Percentiles rank a stretch among this genome's conserved stretches.
phyloP scores from a whole-genome alignment of 1,284 basidiomycete species.

The Hemileccinum hortonii region DNA sequence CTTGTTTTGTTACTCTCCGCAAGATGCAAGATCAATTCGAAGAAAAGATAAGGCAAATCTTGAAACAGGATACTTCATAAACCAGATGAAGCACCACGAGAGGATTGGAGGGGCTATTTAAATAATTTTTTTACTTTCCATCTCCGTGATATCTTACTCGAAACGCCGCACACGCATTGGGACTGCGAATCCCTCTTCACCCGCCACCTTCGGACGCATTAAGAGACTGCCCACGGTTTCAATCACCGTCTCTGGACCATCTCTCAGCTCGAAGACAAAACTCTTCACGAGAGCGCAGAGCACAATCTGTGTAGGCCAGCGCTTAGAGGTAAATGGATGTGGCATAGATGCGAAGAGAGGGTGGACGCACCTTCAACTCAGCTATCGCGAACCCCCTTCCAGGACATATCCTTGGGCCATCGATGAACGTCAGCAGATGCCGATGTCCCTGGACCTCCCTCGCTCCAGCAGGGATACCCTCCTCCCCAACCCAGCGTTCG shows the following conservation, averaged over 20 bases:
- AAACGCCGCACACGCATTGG: conserved; percentile 40
- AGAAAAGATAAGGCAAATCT: no score
- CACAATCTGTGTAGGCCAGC: conserved; percentile 37
- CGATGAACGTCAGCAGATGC: conserved; percentile 31
- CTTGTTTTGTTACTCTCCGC: no score
- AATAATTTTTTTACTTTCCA: no score
- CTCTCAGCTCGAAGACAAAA: conserved; percentile 45
- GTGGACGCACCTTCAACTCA: conserved; percentile 29
- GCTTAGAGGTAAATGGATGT: no score
- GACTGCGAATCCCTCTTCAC: conserved; percentile 40
- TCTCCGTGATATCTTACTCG: conserved; percentile 4
- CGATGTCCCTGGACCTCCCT: conserved; percentile 27
- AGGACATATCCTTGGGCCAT: conserved; percentile 33
- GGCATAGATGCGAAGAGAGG: no score
- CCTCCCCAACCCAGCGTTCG: conserved; percentile 39
- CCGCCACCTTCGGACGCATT: conserved; percentile 44
- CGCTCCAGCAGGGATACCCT: conserved; percentile 18
- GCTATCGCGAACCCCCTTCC: conserved; percentile 34
- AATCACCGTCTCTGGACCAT: conserved; percentile 42
- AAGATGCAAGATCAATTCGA: no score
- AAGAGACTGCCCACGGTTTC: conserved; percentile 38
- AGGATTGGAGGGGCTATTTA: no score
- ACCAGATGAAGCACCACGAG: no score
- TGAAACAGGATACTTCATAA: no score
- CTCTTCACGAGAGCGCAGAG: conserved; percentile 46